Conservation (phyloP, 768 basidiomycete species). For the Paxillus involutus region DNA sequence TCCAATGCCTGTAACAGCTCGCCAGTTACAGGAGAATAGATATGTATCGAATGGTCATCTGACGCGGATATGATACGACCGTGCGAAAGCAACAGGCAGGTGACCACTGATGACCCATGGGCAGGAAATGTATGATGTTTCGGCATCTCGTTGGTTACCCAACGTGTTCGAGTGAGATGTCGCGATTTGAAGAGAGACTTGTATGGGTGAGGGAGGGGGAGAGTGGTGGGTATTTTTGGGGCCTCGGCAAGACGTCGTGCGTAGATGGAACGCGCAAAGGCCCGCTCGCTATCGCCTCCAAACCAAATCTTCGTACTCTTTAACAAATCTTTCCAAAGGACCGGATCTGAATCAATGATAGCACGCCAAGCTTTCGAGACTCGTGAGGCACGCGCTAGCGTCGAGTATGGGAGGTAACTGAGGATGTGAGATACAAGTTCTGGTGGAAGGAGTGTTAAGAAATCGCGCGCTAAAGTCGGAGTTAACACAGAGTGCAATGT, state of each 20-base stretch:
- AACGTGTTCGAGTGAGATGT: constrained; percentile 74
- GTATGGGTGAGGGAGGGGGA: constrained; percentile 82
- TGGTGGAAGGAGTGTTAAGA: constrained; percentile 86
- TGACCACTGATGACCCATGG: constrained; percentile 89
- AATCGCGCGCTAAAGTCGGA: constrained; percentile 91
- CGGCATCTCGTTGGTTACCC: constrained; percentile 72
- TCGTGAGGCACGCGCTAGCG: constrained; percentile 82
- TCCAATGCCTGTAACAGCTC: constrained; percentile 69
- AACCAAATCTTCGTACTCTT: constrained; percentile 87
- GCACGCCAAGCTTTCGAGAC: constrained; percentile 91
- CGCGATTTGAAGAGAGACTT: constrained; percentile 94
- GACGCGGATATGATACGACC: constrained; percentile 96
- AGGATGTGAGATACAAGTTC: constrained; percentile 91
- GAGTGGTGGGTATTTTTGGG: constrained; percentile 40
- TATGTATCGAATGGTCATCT: constrained; percentile 95
- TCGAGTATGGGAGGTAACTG: constrained; percentile 77
- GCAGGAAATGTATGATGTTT: constrained; percentile 84
- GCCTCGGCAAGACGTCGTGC: constrained; percentile 52
- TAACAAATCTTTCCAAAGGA: constrained; percentile 87
- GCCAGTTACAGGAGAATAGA: constrained; percentile 88
- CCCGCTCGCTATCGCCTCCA: constrained; percentile 79
- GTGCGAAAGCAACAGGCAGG: constrained; percentile 91
- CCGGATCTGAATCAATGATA: constrained; percentile 87
- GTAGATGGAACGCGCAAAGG: constrained; percentile 72
- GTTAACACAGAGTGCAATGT: constrained; percentile 86